Percentiles rank a stretch among this genome's conserved stretches.
Evolutionary conservation across 2,329 filamentous ascomycete species (phyloP).

Genomic region (Laburnicola sp.): DNA sequence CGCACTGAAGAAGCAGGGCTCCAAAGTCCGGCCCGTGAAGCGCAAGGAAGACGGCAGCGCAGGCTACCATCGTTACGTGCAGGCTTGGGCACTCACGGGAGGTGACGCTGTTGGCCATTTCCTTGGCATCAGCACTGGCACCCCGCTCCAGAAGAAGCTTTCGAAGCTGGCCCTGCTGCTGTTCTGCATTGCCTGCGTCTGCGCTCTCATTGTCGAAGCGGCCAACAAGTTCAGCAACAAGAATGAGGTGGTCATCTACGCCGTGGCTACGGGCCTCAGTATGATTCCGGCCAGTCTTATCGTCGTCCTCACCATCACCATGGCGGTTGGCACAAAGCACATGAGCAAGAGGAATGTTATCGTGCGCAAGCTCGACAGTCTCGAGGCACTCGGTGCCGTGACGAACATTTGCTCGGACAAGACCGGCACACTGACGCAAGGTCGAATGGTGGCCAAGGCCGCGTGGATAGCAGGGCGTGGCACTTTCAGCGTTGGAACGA

Average conservation of each 20-base stretch:
- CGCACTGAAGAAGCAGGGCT: conserved; percentile 60
- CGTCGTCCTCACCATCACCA: conserved; percentile 44
- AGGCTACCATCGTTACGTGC: conserved; percentile 44
- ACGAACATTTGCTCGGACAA: conserved; percentile 43
- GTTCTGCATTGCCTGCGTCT: conserved; percentile 36
- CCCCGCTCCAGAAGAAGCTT: conserved; percentile 44
- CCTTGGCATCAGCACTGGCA: conserved; percentile 47
- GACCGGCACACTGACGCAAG: conserved; percentile 40
- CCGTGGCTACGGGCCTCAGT: conserved; percentile 40
- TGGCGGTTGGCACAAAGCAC: conserved; percentile 43
- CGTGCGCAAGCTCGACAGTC: conserved; percentile 41
- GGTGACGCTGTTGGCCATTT: conserved; percentile 40
- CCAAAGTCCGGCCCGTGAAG: conserved; percentile 45
- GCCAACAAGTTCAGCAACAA: conserved; percentile 44
- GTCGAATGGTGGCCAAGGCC: conserved; percentile 41
- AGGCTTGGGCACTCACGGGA: conserved; percentile 56
- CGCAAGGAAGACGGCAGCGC: conserved; percentile 41
- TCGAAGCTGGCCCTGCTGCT: conserved; percentile 39
- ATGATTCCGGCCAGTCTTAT: conserved; percentile 44
- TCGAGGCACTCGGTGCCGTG: conserved; percentile 44
- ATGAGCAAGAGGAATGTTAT: conserved; percentile 44
- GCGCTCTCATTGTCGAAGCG: conserved; percentile 42
- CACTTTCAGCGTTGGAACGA: conserved; percentile 37
- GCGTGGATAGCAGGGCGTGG: conserved; percentile 42
- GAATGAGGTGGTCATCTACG: conserved; percentile 44